These are phyloP conservation scores for Marasmius fiardii DNA, from an alignment of 1,284 basidiomycete species.

Conservation along the genomic window DNA sequence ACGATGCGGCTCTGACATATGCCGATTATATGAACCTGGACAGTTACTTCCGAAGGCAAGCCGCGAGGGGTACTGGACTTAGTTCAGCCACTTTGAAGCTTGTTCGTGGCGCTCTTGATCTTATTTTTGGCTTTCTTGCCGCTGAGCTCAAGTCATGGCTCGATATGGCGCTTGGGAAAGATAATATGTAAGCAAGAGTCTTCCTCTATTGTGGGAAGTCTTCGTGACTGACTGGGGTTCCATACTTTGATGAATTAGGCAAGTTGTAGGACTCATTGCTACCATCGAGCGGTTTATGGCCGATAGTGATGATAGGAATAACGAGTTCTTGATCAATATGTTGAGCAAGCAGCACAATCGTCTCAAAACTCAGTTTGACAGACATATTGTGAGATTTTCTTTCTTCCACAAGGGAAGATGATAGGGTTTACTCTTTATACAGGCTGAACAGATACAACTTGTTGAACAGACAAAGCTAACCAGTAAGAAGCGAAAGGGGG, in stretches of 20 bases:
- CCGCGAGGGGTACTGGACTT: constrained; percentile 68
- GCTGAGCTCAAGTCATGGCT: constrained; percentile 84
- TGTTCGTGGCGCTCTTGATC: constrained; percentile 84
- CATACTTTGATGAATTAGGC: constrained; percentile 55
- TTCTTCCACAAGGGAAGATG: not conserved
- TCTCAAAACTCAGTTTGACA: constrained; percentile 70
- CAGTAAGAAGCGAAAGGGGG: constrained; percentile 89
- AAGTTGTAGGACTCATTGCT: constrained; percentile 83
- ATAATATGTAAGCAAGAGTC: constrained; percentile 64
- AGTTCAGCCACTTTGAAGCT: constrained; percentile 75
- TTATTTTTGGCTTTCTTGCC: constrained; percentile 93
- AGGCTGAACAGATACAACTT: constrained; percentile 87
- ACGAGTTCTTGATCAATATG: constrained; percentile 69
- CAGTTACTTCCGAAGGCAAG: constrained; percentile 91
- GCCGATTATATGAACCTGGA: constrained; percentile 96
- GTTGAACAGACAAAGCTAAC: constrained; percentile 90
- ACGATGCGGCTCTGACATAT: constrained; percentile 86
- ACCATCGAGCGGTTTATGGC: constrained; percentile 76
- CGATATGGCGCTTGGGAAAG: constrained; percentile 73
- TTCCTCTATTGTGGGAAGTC: not conserved
- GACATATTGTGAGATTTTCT: constrained; percentile 65
- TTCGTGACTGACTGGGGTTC: constrained; percentile 7
- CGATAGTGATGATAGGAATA: constrained; percentile 79
- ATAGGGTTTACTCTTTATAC: constrained; percentile 9
- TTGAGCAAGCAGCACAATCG: constrained; percentile 83